phyloP scores from a whole-genome alignment of 2,329 filamentous ascomycete species.

The Colletotrichum endophyticum region DNA sequence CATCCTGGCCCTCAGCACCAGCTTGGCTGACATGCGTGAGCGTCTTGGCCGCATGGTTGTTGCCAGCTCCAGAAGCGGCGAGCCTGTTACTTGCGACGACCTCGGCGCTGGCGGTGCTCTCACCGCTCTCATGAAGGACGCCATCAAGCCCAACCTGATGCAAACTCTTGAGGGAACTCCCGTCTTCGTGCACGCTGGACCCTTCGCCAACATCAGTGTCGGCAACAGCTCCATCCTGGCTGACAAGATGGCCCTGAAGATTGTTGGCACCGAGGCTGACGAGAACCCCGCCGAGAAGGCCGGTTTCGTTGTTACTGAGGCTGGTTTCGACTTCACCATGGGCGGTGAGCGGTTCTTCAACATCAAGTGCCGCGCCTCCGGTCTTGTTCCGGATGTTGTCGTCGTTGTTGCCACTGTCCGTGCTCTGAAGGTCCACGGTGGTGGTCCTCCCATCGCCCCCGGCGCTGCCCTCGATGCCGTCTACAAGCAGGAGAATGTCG shows the following conservation, averaged over 20 bases:
- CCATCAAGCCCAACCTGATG: slow-evolving; percentile 99
- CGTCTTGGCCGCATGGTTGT: slow-evolving; percentile 95
- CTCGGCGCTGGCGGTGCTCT: slow-evolving; percentile 91
- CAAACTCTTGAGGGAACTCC: slow-evolving; percentile 97
- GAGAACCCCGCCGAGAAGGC: slow-evolving; percentile 83
- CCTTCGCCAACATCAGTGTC: slow-evolving; percentile 98
- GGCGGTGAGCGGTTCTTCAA: slow-evolving; percentile 99
- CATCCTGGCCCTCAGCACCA: slow-evolving; percentile 91
- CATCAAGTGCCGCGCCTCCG: slow-evolving; percentile 97
- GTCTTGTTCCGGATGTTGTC: slow-evolving; percentile 89
- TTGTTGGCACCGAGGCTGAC: slow-evolving; percentile 90
- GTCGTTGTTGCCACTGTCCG: slow-evolving; percentile 95
- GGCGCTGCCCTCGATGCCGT: slow-evolving; percentile 85
- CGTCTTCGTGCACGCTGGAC: slow-evolving; percentile 95
- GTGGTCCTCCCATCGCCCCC: slow-evolving; percentile 90
- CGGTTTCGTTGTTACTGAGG: slow-evolving; percentile 95
- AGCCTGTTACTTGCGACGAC: slow-evolving; percentile 95
- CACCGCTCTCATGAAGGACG: slow-evolving; percentile 95
- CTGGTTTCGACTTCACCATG: slow-evolving; percentile 99
- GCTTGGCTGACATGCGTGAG: slow-evolving; percentile 87
- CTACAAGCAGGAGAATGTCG: slow-evolving; percentile 92
- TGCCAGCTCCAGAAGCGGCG: slow-evolving; percentile 81
- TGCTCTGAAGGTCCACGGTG: slow-evolving; percentile 95
- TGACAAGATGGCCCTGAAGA: slow-evolving; percentile 93
- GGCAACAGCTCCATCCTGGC: slow-evolving; percentile 95